Evolutionary conservation across 768 basidiomycete genomes (phyloP).

Genomic region (Lentinula detonsa): DNA sequence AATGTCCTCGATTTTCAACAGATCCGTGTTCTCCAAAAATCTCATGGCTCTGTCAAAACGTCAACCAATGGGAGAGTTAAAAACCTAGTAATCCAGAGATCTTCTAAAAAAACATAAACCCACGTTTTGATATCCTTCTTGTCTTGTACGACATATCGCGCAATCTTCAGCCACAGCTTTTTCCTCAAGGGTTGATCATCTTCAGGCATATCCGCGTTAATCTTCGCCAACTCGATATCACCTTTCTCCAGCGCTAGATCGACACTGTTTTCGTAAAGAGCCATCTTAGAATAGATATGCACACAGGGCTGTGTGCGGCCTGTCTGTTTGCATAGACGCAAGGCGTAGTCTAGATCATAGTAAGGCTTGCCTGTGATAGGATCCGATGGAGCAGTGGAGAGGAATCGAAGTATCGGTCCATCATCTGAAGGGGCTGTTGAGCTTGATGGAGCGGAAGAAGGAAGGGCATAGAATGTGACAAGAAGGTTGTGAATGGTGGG

Average conservation of each 20-base stretch:
- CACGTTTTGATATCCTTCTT: constrained; percentile 98
- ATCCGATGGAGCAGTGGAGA: constrained; percentile 75
- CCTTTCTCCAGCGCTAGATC: constrained; percentile 93
- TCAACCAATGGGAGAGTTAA: background rate
- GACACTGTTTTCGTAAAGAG: constrained; percentile 92
- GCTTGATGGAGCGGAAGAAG: constrained; percentile 31
- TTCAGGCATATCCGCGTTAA: constrained; percentile 92
- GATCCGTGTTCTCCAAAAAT: constrained; percentile 89
- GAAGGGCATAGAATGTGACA: constrained; percentile 75
- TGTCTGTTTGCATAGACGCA: constrained; percentile 84
- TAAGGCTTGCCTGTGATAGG: constrained; percentile 82
- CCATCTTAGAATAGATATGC: constrained; percentile 97
- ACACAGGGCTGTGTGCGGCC: constrained; percentile 86
- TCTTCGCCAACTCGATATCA: constrained; percentile 90
- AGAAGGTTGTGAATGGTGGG: constrained; percentile 92
- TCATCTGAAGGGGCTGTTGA: constrained; percentile 48
- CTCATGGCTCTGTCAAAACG: constrained; percentile 74
- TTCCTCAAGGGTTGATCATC: constrained; percentile 84
- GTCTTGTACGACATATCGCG: constrained; percentile 96
- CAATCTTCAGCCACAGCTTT: constrained; percentile 97
- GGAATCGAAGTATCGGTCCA: constrained; percentile 74
- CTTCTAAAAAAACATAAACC: constrained; percentile 24
- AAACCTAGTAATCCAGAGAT: background rate
- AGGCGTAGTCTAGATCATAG: constrained; percentile 95
- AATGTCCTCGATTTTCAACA: constrained; percentile 98